Evolutionary conservation across 345 rosid genomes (phyloP).

Genomic region (Zanthoxylum bungeanum): DNA sequence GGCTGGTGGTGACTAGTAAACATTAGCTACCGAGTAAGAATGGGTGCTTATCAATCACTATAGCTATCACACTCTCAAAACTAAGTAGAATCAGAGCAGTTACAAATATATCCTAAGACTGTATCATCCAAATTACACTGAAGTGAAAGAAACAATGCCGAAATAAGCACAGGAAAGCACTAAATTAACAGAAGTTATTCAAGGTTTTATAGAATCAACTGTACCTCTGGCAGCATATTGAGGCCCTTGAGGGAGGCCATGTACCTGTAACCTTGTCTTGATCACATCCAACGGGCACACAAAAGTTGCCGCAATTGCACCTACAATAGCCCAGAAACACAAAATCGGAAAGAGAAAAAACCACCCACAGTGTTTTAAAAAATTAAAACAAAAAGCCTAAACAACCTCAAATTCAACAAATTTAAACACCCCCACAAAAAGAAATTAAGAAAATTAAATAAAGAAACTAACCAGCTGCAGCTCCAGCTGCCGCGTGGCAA

Average conservation of each 20-base stretch:
- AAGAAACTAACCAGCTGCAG: slow-evolving; percentile 67
- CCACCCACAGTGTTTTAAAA: not conserved
- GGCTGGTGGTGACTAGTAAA: not conserved
- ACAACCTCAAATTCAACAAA: not conserved
- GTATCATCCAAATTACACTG: no score
- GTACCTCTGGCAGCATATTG: slow-evolving; percentile 59
- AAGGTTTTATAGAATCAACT: not conserved
- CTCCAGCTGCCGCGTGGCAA: slow-evolving; percentile 77
- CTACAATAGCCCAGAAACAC: slow-evolving; percentile 32
- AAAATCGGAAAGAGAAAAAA: not conserved
- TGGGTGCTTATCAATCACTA: not conserved
- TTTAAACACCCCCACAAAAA: not conserved
- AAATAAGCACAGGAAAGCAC: no score
- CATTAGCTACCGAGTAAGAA: not conserved
- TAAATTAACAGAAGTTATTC: not conserved
- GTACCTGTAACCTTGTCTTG: slow-evolving; percentile 91
- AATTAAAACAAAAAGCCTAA: not conserved
- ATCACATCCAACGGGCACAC: slow-evolving; percentile 97
- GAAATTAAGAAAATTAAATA: no score
- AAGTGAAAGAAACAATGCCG: no score
- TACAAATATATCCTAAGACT: no score
- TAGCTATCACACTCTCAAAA: not conserved
- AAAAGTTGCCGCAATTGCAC: slow-evolving; percentile 90
- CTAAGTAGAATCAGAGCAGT: not conserved
- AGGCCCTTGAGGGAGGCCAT: slow-evolving; percentile 64